Base-by-base conservation (phyloP, 139 green algal genomes). In the Trebouxia sp. region DNA sequence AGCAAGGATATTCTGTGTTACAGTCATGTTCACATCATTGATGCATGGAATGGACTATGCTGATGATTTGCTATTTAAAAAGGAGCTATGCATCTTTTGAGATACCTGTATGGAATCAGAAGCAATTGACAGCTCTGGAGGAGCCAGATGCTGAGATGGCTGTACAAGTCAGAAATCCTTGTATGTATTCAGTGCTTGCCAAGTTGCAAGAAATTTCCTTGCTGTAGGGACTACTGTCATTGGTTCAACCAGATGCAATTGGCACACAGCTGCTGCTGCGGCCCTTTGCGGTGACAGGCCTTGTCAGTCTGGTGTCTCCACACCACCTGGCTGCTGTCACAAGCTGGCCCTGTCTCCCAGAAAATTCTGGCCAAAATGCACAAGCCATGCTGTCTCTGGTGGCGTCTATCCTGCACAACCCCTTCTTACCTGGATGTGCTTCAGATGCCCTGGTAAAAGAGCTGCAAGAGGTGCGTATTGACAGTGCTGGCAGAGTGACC, bases 271-370 rank as follows among this genome's bases (percentile, higher is more conserved):
- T 87, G 32, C 62, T 92, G 80, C 45, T 85, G 80, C 76, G 80
- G 24, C 78, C 78, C 9, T 80, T 65, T 26, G n/a, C 85, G 38
- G 83, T 93, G 56, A 39, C 50, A 26, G 78, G 81, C 35, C 75
- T 93, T 74, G n/a, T 87, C 32, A 41, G 50, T n/a, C 58, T 95
- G 65, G 78, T 93, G 47, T 42, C 75, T 1, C 74, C 86, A 42
- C 82, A 78, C 8, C 89, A 92, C 80, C 83, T 90, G 26, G 72
- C 32, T 17, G 84, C 86, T 15, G 30, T 78, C 22, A n/a, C 47
- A 32, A 37, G 26, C 39, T 81, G 77, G 77, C 66, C 50, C 17
- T 24, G 41, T 17, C 42, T 26, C 15, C 17, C 48, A 48, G 42
- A 48, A 1, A 76, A 70, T 14, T 78, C 67, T 28, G 15, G n/a